Evolutionary conservation across 1,284 basidiomycete species (phyloP).

Genomic region (Phylloboletellus chloephorus): DNA sequence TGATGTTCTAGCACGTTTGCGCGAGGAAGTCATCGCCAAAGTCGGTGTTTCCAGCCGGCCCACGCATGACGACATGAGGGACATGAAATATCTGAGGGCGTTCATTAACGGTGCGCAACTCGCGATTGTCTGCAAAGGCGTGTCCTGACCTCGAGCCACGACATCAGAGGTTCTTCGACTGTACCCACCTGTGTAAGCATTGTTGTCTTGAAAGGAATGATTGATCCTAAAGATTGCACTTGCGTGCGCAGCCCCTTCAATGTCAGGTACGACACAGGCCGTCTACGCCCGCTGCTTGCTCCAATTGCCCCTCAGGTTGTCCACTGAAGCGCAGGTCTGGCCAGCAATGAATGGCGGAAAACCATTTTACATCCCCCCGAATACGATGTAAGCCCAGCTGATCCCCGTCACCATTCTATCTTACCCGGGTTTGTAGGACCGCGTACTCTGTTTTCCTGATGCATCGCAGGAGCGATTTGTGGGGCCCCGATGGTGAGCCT

Average conservation of each 20-base stretch:
- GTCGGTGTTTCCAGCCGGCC: slow-evolving; percentile 42
- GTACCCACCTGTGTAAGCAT: slow-evolving; percentile 52
- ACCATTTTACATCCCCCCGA: slow-evolving; percentile 21
- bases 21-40: slow-evolving; percentile 46
- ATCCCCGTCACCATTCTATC: background rate
- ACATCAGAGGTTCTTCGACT: slow-evolving; percentile 50
- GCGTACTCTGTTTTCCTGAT: slow-evolving; percentile 31
- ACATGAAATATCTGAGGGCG: slow-evolving; percentile 54
- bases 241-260: slow-evolving; percentile 47
- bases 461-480: slow-evolving; percentile 34
- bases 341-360: slow-evolving; percentile 21
- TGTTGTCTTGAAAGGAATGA: background rate
- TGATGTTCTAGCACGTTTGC: slow-evolving; percentile 40
- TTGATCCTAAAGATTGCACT: slow-evolving; percentile 4
- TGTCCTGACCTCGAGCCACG: slow-evolving; percentile 2
- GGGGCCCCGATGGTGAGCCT: slow-evolving; percentile 34
- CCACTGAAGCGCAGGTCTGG: slow-evolving; percentile 17
- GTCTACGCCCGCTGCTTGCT: slow-evolving; percentile 2
- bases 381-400: slow-evolving; percentile 15
- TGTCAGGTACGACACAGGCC: slow-evolving; percentile 30
- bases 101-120: slow-evolving; percentile 48
- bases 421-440: slow-evolving; percentile 12
- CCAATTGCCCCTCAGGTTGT: slow-evolving; percentile 27
- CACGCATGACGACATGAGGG: slow-evolving; percentile 46
- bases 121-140: background rate